Conservation (phyloP, 768 basidiomycete species). For the Amyloporia xantha region DNA sequence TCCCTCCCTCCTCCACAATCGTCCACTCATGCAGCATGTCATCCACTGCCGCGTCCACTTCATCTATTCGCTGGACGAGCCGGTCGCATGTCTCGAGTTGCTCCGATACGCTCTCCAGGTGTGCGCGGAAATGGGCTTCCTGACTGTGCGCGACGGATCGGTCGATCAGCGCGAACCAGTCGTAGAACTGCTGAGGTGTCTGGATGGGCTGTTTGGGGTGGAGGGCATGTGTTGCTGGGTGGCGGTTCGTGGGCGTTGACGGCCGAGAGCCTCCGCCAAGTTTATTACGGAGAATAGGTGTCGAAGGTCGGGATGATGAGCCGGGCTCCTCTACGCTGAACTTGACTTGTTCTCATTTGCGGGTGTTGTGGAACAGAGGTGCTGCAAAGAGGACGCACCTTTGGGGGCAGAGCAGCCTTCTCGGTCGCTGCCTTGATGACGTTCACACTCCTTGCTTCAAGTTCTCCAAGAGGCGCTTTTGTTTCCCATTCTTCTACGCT, state of each 20-base stretch:
- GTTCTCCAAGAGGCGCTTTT: conserved; percentile 67
- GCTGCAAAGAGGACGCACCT: conserved; percentile 41
- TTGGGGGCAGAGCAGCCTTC: conserved; percentile 58
- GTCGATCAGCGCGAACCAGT: conserved; percentile 91
- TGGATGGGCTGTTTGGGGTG: conserved; percentile 75
- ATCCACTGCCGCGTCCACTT: conserved; percentile 67
- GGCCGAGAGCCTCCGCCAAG: conserved; percentile 20
- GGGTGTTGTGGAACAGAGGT: background rate
- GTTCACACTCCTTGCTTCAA: conserved; percentile 59
- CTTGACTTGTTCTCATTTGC: conserved; percentile 21
- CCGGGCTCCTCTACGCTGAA: conserved; percentile 33
- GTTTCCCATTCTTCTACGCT: conserved; percentile 90
- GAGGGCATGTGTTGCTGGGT: conserved; percentile 40
- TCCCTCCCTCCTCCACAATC: conserved; percentile 89
- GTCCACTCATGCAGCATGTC: conserved; percentile 81
- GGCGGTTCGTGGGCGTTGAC: conserved; percentile 17
- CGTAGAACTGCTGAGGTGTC: conserved; percentile 94
- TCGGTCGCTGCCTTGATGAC: conserved; percentile 57
- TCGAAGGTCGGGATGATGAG: conserved; percentile 40
- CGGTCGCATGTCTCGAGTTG: conserved; percentile 75
- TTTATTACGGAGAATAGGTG: conserved; percentile 28
- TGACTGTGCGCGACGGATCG: conserved; percentile 88
- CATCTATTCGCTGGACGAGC: conserved; percentile 64
- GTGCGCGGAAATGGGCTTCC: conserved; percentile 85
- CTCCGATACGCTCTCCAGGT: conserved; percentile 68